Evolutionary conservation across 1,284 basidiomycete genomes (phyloP), one percentile per base, ranked within the genome.

Genomic region (Omphalotus olearius): DNA sequence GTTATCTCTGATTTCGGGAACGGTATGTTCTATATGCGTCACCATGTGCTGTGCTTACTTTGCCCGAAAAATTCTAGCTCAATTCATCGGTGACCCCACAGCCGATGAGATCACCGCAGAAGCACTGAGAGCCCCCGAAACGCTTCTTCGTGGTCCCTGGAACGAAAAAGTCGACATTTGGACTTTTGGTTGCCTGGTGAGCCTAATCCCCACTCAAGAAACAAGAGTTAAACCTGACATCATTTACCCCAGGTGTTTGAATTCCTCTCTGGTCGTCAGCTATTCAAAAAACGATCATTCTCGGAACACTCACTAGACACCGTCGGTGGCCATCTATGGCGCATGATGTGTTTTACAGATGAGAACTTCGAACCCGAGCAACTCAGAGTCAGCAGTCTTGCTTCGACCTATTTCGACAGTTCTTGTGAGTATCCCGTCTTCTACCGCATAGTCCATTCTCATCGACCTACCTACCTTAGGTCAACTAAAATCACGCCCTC

Each of bases 171-270:
- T 63, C 9, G 67, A 69, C 48, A 68, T 68, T 25, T 69, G 67
- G 67, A 56, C 64, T 17, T 66, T 65, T 52, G 67, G 67, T 25
- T 68, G 64, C 52, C 50, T 66, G 50, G 67, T 66, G 59, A 43
- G n/a, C n/a, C n/a, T n/a, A n/a, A 59, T 51, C 18, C 18, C 35
- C 35, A n/a, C n/a, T n/a, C n/a, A n/a, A n/a, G n/a, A n/a, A n/a
- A n/a, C n/a, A n/a, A 33, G 23, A 23, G 5, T 5, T 23, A 33
- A 20, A n/a, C n/a, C 28, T 49, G 23, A 41, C n/a, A 25, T 18
- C 30, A 33, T 33, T n/a, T 11, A 20, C 20, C 6, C 37, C 38
- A 49, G 47, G 48, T 42, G 36, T 50, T 50, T 30, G 48, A 50
- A 50, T 50, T 50, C n/a, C 40, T 50, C 40, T 50, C 30, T 17